Base-by-base conservation (phyloP, 352 stramenopile genomes). In the Blastocystis sp. region DNA sequence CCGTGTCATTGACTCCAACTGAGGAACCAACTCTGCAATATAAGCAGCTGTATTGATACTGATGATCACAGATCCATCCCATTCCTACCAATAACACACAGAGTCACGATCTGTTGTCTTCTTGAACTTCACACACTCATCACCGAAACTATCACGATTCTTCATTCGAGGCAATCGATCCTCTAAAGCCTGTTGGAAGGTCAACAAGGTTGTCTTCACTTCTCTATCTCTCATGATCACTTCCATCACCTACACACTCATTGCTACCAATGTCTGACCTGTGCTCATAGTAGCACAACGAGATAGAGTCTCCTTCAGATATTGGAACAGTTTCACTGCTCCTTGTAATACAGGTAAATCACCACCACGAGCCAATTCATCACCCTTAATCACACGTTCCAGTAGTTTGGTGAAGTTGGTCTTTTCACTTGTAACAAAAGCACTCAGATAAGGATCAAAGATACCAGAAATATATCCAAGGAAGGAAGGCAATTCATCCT, bases 221-320 rank as follows among this genome's bases (percentile, higher is more conserved):
- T 97, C 94, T 75, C 93, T 91, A 74, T 5, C n/a, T 24, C 61
- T 75, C 63, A 75, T 46, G 4, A 24, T 42, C 29, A 12, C 19
- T 29, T 19, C 2, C 32, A n/a, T 27, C 37, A n/a, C 63, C 39
- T 42, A 75, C 63, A 39, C 11, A 32, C 98, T 93, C 35, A 98
- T 89, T 56, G 97, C 91, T 88, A 98, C 98, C 85, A 98, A 98
- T 12, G 95, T 97, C 89, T 98, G 93, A 27, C 95, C 96, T 65
- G 95, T 98, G 0, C 95, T 98, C 42, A 98, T 90, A 29, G 94
- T 94, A 27, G 94, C 97, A 86, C 96, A 98, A 21, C 95, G 93
- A 85, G 97, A 96, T 49, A 98, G 95, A 7, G 94, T 97, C 80
- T 97, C 97, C 67, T 97, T 97, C 86, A 99, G 98, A 91, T 98